Percentiles rank a stretch among this genome's conserved stretches.
phyloP scores from a whole-genome alignment of 2,329 filamentous ascomycete genomes.

The Dothistroma pini region DNA sequence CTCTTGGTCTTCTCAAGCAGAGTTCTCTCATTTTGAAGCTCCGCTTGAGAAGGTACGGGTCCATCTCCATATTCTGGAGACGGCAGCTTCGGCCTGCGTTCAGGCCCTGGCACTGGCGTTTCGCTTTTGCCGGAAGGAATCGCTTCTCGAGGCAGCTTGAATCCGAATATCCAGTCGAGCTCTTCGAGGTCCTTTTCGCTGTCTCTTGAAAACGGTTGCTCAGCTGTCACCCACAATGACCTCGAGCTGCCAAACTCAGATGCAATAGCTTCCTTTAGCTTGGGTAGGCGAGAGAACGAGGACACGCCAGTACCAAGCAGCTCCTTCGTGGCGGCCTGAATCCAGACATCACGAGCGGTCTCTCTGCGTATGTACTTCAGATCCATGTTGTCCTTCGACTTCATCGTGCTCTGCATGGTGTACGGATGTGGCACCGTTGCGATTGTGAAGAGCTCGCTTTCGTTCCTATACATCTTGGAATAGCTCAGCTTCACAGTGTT shows the following conservation, averaged over 20 bases:
- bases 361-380: constrained; percentile 49
- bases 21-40: constrained; percentile 53
- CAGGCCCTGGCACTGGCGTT: constrained; percentile 57
- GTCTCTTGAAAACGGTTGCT: constrained; percentile 46
- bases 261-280: constrained; percentile 78
- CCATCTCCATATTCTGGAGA: constrained; percentile 50
- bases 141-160: constrained; percentile 62
- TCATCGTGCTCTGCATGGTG: constrained; percentile 68
- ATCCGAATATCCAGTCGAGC: constrained; percentile 87
- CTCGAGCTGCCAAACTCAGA: constrained; percentile 60
- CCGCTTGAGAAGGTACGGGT: constrained; percentile 51
- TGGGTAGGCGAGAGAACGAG: constrained; percentile 62
- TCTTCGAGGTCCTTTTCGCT: constrained; percentile 51
- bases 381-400: constrained; percentile 42
- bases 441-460: constrained; percentile 70
- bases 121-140: constrained; percentile 53
- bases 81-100: constrained; percentile 47
- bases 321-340: constrained; percentile 66
- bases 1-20: constrained; percentile 47
- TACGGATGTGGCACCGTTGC: constrained; percentile 89
- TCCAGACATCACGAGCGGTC: constrained; percentile 74
- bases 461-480: constrained; percentile 66
- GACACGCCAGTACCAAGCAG: constrained; percentile 62
- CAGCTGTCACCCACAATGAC: constrained; percentile 79
- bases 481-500: constrained; percentile 65